These are phyloP conservation scores for Yamadazyma jaroonii DNA, from an alignment of 1,139 yeast species.

Conservation along the genomic window DNA sequence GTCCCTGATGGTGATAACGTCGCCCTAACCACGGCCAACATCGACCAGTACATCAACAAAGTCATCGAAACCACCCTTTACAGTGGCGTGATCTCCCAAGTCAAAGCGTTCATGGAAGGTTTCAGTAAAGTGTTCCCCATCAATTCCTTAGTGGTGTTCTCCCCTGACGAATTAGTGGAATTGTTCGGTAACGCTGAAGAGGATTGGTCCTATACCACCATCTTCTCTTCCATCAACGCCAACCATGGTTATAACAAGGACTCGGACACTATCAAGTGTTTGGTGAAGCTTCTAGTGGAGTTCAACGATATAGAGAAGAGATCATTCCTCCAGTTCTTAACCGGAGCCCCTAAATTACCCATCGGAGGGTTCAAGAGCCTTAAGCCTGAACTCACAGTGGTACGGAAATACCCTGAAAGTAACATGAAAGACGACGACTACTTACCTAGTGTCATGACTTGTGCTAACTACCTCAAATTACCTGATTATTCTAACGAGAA, in stretches of 20 bases:
- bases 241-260: conserved; percentile 88
- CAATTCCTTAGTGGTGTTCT: conserved; percentile 64
- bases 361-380: conserved; percentile 89
- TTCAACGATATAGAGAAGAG: conserved; percentile 59
- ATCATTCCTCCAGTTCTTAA: conserved; percentile 77
- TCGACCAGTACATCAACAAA: conserved; percentile 53
- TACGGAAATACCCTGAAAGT: conserved; percentile 72
- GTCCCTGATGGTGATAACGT: conserved; percentile 52
- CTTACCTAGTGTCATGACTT: conserved; percentile 96
- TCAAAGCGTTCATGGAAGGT: conserved; percentile 72
- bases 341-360: conserved; percentile 93
- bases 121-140: conserved; percentile 85
- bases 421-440: conserved; percentile 72
- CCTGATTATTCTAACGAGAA: conserved; percentile 73
- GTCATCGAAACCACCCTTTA: conserved; percentile 64
- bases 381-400: conserved; percentile 84
- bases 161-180: conserved; percentile 68
- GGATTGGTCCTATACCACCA: conserved; percentile 77
- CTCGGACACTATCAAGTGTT: conserved; percentile 57
- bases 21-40: conserved; percentile 50
- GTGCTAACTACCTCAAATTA: conserved; percentile 89
- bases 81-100: conserved; percentile 62
- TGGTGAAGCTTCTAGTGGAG: conserved; percentile 57
- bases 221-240: conserved; percentile 65
- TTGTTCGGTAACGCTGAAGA: conserved; percentile 70